Evolutionary conservation across 2,329 filamentous ascomycete species (phyloP), one percentile per base, ranked within the genome.

Genomic region (Alternaria dauci): DNA sequence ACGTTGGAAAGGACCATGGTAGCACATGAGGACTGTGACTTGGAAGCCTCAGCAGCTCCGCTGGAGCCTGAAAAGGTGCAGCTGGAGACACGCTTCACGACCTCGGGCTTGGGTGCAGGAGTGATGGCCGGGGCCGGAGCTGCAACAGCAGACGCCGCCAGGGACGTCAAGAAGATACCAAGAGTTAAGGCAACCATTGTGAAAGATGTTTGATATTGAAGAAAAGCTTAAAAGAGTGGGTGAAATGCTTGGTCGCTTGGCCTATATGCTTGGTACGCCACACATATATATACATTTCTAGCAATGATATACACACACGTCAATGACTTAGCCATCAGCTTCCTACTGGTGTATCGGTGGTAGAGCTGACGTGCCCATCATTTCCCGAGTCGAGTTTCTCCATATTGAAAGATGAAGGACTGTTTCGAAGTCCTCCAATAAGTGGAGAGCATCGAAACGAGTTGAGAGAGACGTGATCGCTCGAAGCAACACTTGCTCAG

Each of bases 1-100:
- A 89, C 80, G 63, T 81, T 79, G 56, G 79, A 81, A n/a, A 89
- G 77, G 12, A 82, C 74, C 58, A 89, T 87, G 39, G 80, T 83
- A 8, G 85, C 78, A 75, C 87, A 89, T 14, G 79, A 79, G 16
- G 73, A 71, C 75, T 86, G 85, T 60, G 80, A 79, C 56, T 79
- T 78, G 60, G 76, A 81, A 32, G 83, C 84, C 5, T 78, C 70
- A 3, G 81, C 79, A 43, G 83, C 82, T 50, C 82, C 80, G 41
- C 48, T 57, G 36, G 68, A 63, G 25, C 69, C 69, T 44, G 81
- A 86, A 68, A 88, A 87, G 9, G 84, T 87, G 73, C 87, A 89
- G 50, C 76, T 75, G 16, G 75, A 61, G 26, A 61, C 68, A 58
- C 71, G 68, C 59, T 71, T 71, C 20, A 52, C 56, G 8, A 63